phyloP scores from a whole-genome alignment of 768 basidiomycete genomes.

The Auriscalpium vulgare region DNA sequence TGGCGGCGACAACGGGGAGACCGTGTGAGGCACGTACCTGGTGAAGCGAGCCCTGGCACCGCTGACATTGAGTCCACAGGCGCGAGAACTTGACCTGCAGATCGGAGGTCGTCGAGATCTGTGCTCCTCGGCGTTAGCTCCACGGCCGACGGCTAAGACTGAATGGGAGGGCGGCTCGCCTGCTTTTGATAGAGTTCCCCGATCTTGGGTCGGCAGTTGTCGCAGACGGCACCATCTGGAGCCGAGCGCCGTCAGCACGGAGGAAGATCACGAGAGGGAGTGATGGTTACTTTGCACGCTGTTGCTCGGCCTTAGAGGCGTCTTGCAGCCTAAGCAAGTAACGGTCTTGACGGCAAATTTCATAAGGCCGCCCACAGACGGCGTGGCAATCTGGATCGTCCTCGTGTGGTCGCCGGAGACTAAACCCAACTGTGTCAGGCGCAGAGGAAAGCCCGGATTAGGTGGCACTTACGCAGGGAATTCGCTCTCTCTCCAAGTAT shows the following conservation, averaged over 20 bases:
- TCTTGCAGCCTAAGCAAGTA: slow-evolving; percentile 94
- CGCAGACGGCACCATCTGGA: slow-evolving; percentile 86
- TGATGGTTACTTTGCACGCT: slow-evolving; percentile 53
- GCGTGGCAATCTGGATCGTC: slow-evolving; percentile 92
- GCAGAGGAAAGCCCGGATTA: background rate
- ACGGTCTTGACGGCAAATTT: slow-evolving; percentile 96
- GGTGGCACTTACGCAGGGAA: slow-evolving; percentile 54
- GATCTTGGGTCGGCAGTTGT: slow-evolving; percentile 80
- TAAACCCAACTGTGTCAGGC: slow-evolving; percentile 31
- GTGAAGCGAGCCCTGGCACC: slow-evolving; percentile 97
- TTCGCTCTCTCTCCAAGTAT: slow-evolving; percentile 89
- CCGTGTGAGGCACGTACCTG: slow-evolving; percentile 41
- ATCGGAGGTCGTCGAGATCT: slow-evolving; percentile 55
- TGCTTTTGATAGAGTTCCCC: slow-evolving; percentile 94
- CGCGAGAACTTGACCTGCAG: slow-evolving; percentile 89
- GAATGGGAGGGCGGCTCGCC: slow-evolving; percentile 27
- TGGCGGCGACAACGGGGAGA: slow-evolving; percentile 9
- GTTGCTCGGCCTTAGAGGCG: slow-evolving; percentile 70
- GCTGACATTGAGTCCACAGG: slow-evolving; percentile 97
- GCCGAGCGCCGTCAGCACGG: background rate
- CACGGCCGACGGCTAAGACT: background rate
- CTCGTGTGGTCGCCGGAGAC: slow-evolving; percentile 93
- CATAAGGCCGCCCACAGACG: slow-evolving; percentile 94
- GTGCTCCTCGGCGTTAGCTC: background rate
- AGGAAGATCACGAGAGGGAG: background rate